Base-by-base conservation (phyloP, 2,329 filamentous ascomycete species). In the Helotiales sp. region DNA sequence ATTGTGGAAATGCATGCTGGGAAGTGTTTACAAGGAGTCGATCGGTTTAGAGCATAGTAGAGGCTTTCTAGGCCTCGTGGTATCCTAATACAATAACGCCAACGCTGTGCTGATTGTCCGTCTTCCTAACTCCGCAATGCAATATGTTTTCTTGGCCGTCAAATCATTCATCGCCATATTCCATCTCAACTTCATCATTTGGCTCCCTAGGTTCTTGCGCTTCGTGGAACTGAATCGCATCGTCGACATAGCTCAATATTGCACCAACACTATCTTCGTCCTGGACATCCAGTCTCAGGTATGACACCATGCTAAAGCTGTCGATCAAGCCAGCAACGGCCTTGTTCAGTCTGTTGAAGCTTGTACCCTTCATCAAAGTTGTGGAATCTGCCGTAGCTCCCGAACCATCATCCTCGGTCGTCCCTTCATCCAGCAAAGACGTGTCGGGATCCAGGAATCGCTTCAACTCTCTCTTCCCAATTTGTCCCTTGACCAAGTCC, bases 221-320 rank as follows among this genome's bases (percentile, higher is more conserved):
- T 73, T 97, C 93, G 70, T 96, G 90, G 73, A 85, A 97, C 72
- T 96, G 93, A 64, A 96, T 95, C 27, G 90, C 90, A 75, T 97
- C 91, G 72, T 97, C 93, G 66, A 97, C 95, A 75, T 96, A 91
- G 78, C 91, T 96, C 66, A 97, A 75, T 25, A 96, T 88, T 1
- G 82, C 86, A 1, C 83, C 88, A 3, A 98, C 87, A 70, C 93
- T 98, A 68, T 98, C 92, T 75, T 98, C 93, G 68, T 96, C 87
- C 64, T 95, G 89, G 27, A 88, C 89, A 70, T 98, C 90, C 44
- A 98, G 79, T 76, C 93, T 91, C 57, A 97, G 79, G 71, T 96
- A 99, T 48, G 90, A 96, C 12, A 99, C 91, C 91, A 99, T 96
- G 76, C 92, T 96, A 76, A 97, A 99, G 74, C 91, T 95, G 73